A percentile compares a stretch with the other conserved stretches of the same genome.
Evolutionary conservation across 805 yeast genomes (phyloP).

Genomic region (Saccharomycopsis babjevae): DNA sequence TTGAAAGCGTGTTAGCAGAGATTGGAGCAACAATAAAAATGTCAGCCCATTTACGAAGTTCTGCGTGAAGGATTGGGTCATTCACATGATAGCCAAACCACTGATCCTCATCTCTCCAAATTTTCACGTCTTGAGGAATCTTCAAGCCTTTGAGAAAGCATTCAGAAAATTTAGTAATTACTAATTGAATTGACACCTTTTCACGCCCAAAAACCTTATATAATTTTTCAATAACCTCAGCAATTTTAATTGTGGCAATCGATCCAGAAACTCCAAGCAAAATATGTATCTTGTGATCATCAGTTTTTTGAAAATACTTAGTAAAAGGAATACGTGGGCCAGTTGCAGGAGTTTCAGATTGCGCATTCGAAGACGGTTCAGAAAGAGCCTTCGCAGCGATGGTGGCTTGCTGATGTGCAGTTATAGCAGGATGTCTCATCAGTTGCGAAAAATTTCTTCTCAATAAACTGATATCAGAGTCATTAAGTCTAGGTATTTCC

Average conservation of each 20-base stretch:
- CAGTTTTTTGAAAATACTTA: conserved; percentile 57
- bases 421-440: background rate
- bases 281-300: conserved; percentile 80
- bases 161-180: conserved; percentile 67
- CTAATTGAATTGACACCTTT: conserved; percentile 72
- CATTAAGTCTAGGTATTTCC: background rate
- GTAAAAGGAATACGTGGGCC: conserved; percentile 41
- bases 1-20: conserved; percentile 71
- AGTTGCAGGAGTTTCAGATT: background rate
- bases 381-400: background rate
- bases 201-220: conserved; percentile 68
- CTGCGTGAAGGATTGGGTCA: conserved; percentile 72
- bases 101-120: conserved; percentile 80
- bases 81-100: conserved; percentile 51
- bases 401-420: background rate
- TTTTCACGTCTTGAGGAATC: conserved; percentile 63
- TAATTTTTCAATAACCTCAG: conserved; percentile 77
- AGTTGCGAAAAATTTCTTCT: background rate
- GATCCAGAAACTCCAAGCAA: conserved; percentile 91
- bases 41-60: conserved; percentile 79
- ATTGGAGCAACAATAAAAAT: conserved; percentile 66
- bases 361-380: background rate
- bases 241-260: conserved; percentile 92
- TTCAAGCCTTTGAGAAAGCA: conserved; percentile 57
- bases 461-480: background rate